Conservation (phyloP, 345 rosid genomes). For the Corchorus olitorius region DNA sequence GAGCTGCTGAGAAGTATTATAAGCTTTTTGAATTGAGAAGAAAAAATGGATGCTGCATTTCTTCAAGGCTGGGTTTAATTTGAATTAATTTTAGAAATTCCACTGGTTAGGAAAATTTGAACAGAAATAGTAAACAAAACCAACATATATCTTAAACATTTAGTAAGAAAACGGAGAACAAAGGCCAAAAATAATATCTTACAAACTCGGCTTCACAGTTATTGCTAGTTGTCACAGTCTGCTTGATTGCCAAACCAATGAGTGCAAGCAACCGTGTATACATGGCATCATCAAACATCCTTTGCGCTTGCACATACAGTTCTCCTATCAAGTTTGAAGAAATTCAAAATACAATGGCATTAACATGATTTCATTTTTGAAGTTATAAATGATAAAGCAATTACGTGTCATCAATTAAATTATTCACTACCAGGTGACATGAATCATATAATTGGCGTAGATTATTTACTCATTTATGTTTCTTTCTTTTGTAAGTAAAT, state of each 20-base stretch:
- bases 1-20: no score
- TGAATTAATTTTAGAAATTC: not conserved
- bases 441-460: not conserved
- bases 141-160: slow-evolving; percentile 6
- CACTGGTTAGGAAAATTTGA: slow-evolving; percentile 8
- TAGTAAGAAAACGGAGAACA: not conserved
- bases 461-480: not conserved
- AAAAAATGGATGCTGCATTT: no score
- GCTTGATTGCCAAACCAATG: slow-evolving; percentile 64
- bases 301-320: slow-evolving; percentile 75
- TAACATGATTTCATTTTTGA: slow-evolving; percentile 4
- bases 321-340: slow-evolving; percentile 63
- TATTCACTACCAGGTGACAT: not conserved
- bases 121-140: not conserved
- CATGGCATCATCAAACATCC: slow-evolving; percentile 82
- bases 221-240: slow-evolving; percentile 52
- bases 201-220: slow-evolving; percentile 80
- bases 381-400: not conserved
- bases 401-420: slow-evolving; percentile 10
- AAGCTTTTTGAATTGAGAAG: no score
- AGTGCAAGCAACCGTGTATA: slow-evolving; percentile 76
- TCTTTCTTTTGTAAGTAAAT: slow-evolving; percentile 9
- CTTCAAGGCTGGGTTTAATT: not conserved
- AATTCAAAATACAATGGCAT: slow-evolving; percentile 25
- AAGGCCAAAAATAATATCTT: slow-evolving; percentile 32